A percentile compares a stretch with the other conserved stretches of the same genome.
These are phyloP conservation scores for Hevea brasiliensis DNA, from an alignment of 345 rosid genomes.

Conservation along the genomic window DNA sequence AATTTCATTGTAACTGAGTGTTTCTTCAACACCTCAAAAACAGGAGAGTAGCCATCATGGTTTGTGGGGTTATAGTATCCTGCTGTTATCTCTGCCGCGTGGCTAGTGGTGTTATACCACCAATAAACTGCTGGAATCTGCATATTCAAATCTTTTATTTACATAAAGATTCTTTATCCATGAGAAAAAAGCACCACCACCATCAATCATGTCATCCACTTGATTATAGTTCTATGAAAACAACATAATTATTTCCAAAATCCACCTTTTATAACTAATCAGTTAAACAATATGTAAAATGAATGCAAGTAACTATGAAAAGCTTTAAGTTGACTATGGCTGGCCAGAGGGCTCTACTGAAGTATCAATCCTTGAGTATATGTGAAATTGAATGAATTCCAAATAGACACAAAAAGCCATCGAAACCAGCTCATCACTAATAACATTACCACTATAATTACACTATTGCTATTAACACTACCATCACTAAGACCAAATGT, in stretches of 20 bases:
- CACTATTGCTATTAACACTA: too few relatives aligned
- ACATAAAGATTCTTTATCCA: neutral
- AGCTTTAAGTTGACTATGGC: neutral
- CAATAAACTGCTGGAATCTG: conserved; percentile 92
- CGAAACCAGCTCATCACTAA: too few relatives aligned
- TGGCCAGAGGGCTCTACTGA: too few relatives aligned
- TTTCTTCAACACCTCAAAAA: conserved; percentile 72
- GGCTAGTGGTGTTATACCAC: conserved; percentile 90
- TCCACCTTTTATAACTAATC: neutral
- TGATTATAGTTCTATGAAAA: neutral
- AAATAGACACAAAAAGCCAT: too few relatives aligned
- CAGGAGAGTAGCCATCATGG: conserved; percentile 78
- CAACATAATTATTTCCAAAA: neutral
- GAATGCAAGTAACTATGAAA: neutral
- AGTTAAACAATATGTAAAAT: neutral
- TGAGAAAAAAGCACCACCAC: neutral
- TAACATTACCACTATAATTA: too few relatives aligned
- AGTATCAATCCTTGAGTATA: too few relatives aligned
- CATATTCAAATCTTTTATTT: conserved; percentile 21
- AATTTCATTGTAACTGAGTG: conserved; percentile 65
- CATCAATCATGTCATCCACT: neutral
- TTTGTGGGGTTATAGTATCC: conserved; percentile 88
- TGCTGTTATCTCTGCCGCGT: conserved; percentile 87
- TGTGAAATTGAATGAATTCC: too few relatives aligned
- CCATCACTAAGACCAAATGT: too few relatives aligned